These are phyloP conservation scores for Hydrangea macrophylla DNA, from an alignment of 148 eudicot genomes.

Conservation along the genomic window DNA sequence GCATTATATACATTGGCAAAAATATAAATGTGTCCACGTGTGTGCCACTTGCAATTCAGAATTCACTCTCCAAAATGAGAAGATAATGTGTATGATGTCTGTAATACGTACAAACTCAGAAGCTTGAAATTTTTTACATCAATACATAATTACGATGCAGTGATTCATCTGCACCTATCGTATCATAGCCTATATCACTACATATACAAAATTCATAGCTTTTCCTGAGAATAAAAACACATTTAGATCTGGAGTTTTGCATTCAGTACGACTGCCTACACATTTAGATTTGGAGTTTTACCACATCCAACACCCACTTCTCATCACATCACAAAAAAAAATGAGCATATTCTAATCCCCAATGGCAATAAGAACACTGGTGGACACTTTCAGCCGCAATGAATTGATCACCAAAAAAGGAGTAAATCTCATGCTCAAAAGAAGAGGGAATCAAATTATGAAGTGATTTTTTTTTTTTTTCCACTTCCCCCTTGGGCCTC, in stretches of 20 bases:
- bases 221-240: neutral
- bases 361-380: neutral
- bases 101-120: neutral
- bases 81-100: neutral
- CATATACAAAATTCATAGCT: neutral
- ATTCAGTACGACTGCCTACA: neutral
- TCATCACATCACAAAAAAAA: neutral
- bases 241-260: neutral
- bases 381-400: neutral
- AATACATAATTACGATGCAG: neutral
- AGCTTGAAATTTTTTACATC: neutral
- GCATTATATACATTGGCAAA: neutral
- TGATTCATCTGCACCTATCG: too few species aligned
- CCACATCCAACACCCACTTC: neutral
- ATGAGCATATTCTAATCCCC: too few species aligned
- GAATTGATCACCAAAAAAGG: neutral
- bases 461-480: neutral
- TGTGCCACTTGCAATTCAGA: neutral
- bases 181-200: too few species aligned
- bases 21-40: neutral
- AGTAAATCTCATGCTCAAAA: too few species aligned
- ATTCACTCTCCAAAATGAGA: neutral
- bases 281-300: neutral
- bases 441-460: neutral
- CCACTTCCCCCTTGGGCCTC: conserved; percentile 1